Percentiles rank a stretch among this genome's conserved stretches.
These are phyloP conservation scores for Lindgomyces ingoldianus DNA, from an alignment of 495 filamentous ascomycete genomes.

Conservation along the genomic window DNA sequence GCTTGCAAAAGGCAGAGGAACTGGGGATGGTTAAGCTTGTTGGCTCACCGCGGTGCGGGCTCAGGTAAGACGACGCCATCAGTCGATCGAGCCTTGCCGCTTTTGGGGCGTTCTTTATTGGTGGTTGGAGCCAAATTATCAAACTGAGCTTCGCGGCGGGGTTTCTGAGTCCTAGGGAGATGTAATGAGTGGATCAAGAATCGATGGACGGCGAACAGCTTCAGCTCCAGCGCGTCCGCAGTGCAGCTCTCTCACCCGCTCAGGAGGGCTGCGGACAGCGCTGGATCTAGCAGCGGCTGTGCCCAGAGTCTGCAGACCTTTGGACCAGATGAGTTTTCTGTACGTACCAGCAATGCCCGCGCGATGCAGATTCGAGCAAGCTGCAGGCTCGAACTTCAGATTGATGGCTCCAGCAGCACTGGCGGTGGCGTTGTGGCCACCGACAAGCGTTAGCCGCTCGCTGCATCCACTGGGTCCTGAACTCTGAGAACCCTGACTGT, in stretches of 20 bases:
- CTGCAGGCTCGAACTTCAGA: background rate
- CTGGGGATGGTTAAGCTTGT: constrained; percentile 11
- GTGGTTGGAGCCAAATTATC: background rate
- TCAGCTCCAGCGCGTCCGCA: background rate
- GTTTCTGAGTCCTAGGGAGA: background rate
- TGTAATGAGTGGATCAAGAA: background rate
- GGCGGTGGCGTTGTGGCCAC: too few species aligned
- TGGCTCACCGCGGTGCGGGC: background rate
- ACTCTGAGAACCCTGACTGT: background rate
- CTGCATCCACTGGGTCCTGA: background rate
- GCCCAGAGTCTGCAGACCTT: too few species aligned
- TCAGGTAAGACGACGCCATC: constrained; percentile 10
- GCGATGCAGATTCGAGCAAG: background rate
- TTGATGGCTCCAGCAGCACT: too few species aligned
- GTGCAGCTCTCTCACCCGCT: background rate
- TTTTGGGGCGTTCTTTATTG: constrained; percentile 20
- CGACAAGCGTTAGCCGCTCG: background rate
- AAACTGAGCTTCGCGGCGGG: background rate
- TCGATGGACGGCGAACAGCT: background rate
- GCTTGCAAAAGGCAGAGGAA: background rate
- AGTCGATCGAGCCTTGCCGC: constrained; percentile 22
- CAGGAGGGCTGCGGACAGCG: background rate
- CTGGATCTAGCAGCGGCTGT: too few species aligned
- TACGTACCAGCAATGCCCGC: background rate
- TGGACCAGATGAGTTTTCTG: background rate